These are phyloP conservation scores for Cyberlindnera japonica DNA, from an alignment of 805 yeast genomes.

Conservation along the genomic window DNA sequence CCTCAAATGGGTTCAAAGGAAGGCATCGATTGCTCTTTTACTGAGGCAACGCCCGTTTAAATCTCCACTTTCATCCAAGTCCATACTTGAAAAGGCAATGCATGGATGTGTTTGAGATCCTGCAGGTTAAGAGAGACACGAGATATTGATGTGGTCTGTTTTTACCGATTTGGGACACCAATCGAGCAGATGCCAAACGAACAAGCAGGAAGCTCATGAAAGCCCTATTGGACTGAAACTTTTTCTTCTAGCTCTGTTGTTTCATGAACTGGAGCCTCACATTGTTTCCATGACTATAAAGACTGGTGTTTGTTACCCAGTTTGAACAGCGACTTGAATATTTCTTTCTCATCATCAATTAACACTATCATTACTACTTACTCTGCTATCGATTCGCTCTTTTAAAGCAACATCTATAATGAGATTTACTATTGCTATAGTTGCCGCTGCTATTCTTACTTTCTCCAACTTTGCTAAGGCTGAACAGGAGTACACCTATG, in stretches of 20 bases:
- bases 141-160: slow-evolving; percentile 8
- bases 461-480: slow-evolving; percentile 12
- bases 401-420: slow-evolving; percentile 6
- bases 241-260: not conserved
- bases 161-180: slow-evolving; percentile 18
- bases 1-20: too few relatives aligned
- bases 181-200: slow-evolving; percentile 4
- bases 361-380: not conserved
- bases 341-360: slow-evolving; percentile 3
- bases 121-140: too few relatives aligned
- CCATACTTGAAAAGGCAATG: too few relatives aligned
- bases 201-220: not conserved
- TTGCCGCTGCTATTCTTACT: slow-evolving; percentile 14
- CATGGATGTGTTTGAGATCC: too few relatives aligned
- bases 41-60: too few relatives aligned
- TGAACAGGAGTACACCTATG: slow-evolving; percentile 6
- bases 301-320: not conserved
- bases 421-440: slow-evolving; percentile 16
- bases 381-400: slow-evolving; percentile 2
- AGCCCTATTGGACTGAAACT: not conserved
- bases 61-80: too few relatives aligned
- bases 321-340: not conserved
- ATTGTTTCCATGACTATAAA: slow-evolving; percentile 1
- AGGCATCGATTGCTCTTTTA: too few relatives aligned
- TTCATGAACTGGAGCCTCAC: slow-evolving; percentile 6